Base-by-base conservation (phyloP, 352 stramenopile species). In the Pythium sp. region DNA sequence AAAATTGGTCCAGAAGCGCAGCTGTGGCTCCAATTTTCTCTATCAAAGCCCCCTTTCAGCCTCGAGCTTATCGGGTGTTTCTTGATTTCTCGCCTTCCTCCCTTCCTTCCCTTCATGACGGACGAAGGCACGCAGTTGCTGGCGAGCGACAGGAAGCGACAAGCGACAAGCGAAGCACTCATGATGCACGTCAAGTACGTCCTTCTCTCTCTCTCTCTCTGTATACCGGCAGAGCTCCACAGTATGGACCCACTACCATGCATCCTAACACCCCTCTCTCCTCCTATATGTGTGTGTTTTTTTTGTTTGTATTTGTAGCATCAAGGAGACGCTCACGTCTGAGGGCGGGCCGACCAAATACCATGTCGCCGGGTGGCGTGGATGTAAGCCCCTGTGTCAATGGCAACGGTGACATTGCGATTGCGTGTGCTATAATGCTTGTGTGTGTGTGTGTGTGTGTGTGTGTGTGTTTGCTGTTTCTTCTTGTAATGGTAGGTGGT, bases 361-460 rank as follows among this genome's bases (percentile, higher is more conserved):
- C 72, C 78, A 92, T 71, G 73, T 94, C 70, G 79, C 83, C 24
- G 86, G 86, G n/a, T 94, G 86, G 86, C 77, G 67, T 57, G 80
- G 78, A 58, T 92, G 86, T 81, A 64, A 65, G 66, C 18, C 18
- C 24, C 36, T 63, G 58, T 20, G 14, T 24, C 7, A 28, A 5
- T 26, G 28, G 26, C 14, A n/a, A 15, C 5, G 47, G 20, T 43
- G 6, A 34, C 28, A 30, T 8, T 47, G 30, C 4, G 24, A 20
- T 22, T n/a, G 58, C 8, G 24, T 57, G 15, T 18, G 22, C 43
- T 51, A 22, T 2, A 12, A 20, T 9, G 12, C 18, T 51, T 24
- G 46, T 18, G 30, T 4, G 30, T 65, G 24, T 26, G 18, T 18
- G 5, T 56, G 4, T 26, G 47, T 22, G 30, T 4, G 30, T 65